Base-by-base conservation (phyloP, 495 filamentous ascomycete genomes). In the Penicillium bovifimosum region DNA sequence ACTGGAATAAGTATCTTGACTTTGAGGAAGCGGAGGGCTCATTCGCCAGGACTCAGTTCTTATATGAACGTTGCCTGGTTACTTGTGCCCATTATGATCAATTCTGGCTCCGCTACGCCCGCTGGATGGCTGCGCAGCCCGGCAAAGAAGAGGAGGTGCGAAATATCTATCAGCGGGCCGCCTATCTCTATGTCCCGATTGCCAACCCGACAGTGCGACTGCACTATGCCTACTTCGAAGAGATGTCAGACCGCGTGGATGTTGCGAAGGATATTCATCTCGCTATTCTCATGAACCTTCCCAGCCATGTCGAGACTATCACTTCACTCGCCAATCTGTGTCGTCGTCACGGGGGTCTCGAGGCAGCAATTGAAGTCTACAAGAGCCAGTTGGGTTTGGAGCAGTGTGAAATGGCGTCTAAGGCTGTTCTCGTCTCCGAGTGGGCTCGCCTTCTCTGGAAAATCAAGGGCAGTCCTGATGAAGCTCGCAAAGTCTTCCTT, bases 1-100 rank as follows among this genome's bases (percentile, higher is more conserved):
- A 96, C 69, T 99, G 93, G 93, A 78, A 86, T 48, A 96, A 92
- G 60, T 99, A 97, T 64, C 84, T 99, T 14, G 91, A 97, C 60
- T 96, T 96, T 59, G 95, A 99, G 64, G 93, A 99, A 70, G 70
- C 74, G 2, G 88, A 96, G 67, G 87, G 86, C 29, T 82, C 90
- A 42, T 95, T 85, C 54, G 61, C 71, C 7, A 79, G 93, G 26
- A 88, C 79, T 29, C 78, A 84, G 18, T 95, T 92, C 64, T 73
- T 99, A 16, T 97, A 97, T 64, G 93, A 99, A 70, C 85, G 93
- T 29, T 96, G 90, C 58, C 70, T 99, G 27, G 88, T 96, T 11
- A 91, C 90, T 11, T 91, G 87, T 58, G 93, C 93, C 34, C 85
- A 93, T 61, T 96, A 97, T 56, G 91, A 96, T 41, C 91, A 97